Base-by-base conservation (phyloP, 768 basidiomycete genomes). In the Auriscalpium microsporum region DNA sequence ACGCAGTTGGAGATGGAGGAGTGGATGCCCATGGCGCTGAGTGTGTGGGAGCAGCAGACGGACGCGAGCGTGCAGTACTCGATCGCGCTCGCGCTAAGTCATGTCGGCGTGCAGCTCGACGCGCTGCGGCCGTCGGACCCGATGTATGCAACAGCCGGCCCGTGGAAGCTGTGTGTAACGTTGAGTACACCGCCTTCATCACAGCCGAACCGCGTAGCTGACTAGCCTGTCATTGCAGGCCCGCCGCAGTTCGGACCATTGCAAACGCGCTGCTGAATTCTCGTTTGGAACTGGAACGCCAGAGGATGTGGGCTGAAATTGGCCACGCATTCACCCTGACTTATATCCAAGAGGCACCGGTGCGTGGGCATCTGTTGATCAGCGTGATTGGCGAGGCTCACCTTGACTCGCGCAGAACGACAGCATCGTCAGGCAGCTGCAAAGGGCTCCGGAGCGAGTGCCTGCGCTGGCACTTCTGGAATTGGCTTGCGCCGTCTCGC, bases 1-100 rank as follows among this genome's bases (percentile, higher is more conserved):
- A 69, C 68, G 1, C 62, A 71, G 2, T 65, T 68, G 3, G 74
- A 79, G 10, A 67, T 77, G 21, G 68, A 74, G 0, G 65, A 71
- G 10, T 84, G 81, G 81, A 65, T 77, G 21, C 67, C 73, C 21
- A 67, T 73, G 38, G 70, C 73, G 16, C 71, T 79, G 33, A 76
- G 77, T 56, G 61, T 87, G 5, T 87, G 84, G 81, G 80, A 80
- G 55, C 73, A 81, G 1, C 75, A 78, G n/a, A 66, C 79, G 13
- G 86, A 90, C 59, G 75, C 76, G 9, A 77, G 80, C 1, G 77
- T 88, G 42, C 87, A 88, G 67, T 75, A 84, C 17, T 80, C 83
- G 8, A 70, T 75, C 2, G 76, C 83, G 4, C 69, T 73, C 33
- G 77, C 78, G 48, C 74, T 84, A 58, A 71, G 77, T 9, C 68